Percentiles rank a stretch among this genome's conserved stretches.
phyloP scores from a whole-genome alignment of 208 protist species.

The Vickermania spadyakhi region DNA sequence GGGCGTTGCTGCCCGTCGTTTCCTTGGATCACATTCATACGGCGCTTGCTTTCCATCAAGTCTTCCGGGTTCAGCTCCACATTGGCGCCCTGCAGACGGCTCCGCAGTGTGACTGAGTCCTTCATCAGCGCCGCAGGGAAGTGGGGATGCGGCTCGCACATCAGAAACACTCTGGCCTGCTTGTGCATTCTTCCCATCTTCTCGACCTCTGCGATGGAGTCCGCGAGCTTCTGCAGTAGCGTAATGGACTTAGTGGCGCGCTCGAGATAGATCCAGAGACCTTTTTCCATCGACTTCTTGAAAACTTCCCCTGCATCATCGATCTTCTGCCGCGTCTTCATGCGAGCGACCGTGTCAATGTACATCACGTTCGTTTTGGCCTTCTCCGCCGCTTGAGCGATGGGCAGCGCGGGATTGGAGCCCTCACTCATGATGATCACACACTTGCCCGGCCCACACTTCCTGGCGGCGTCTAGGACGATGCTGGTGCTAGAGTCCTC shows the following conservation, averaged over 20 bases:
- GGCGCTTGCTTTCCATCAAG: conserved; percentile 42
- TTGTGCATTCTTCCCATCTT: conserved; percentile 31
- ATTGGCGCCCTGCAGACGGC: conserved; percentile 52
- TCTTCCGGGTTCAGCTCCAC: conserved; percentile 57
- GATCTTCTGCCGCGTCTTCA: conserved; percentile 82
- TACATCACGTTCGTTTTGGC: conserved; percentile 74
- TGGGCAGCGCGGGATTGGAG: conserved; percentile 69
- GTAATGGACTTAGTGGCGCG: conserved; percentile 88
- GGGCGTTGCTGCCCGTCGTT: conserved; percentile 26
- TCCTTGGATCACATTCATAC: conserved; percentile 37
- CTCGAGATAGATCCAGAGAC: conserved; percentile 85
- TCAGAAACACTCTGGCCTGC: conserved; percentile 69
- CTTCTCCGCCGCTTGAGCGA: conserved; percentile 58
- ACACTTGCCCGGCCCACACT: conserved; percentile 38
- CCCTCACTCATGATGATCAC: conserved; percentile 85
- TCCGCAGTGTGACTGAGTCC: conserved; percentile 66
- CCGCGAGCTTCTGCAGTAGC: conserved; percentile 62
- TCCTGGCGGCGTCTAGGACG: conserved; percentile 46
- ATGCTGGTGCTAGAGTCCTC: conserved; percentile 33
- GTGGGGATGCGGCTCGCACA: conserved; percentile 88
- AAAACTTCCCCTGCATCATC: conserved; percentile 56
- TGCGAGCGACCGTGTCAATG: conserved; percentile 78
- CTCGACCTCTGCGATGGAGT: conserved; percentile 58
- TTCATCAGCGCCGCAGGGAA: conserved; percentile 77
- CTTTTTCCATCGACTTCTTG: conserved; percentile 73